Conservation (phyloP, 768 basidiomycete species). For the Erythrobasidium yunnanense region DNA sequence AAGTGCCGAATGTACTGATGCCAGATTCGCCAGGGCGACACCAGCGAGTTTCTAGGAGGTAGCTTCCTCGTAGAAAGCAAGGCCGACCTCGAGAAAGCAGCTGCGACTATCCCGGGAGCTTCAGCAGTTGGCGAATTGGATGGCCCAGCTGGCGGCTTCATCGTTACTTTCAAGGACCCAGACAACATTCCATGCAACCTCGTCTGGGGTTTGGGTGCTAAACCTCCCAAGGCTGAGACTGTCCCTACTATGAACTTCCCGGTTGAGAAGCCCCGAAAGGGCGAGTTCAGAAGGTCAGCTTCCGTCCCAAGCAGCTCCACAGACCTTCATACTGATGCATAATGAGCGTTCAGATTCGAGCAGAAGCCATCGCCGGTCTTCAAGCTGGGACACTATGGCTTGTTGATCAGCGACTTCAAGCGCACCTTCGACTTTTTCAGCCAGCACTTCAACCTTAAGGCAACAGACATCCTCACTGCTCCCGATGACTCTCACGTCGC, state of each 20-base stretch:
- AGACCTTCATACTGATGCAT: too few relatives aligned
- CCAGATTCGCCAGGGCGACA: background rate
- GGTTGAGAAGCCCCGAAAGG: slow-evolving; percentile 9
- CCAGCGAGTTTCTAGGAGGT: slow-evolving; percentile 18
- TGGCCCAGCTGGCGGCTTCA: slow-evolving; percentile 19
- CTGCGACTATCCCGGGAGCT: slow-evolving; percentile 14
- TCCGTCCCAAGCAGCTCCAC: too few relatives aligned
- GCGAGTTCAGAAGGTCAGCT: slow-evolving; percentile 15
- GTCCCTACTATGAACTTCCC: slow-evolving; percentile 14
- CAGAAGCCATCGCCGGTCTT: background rate
- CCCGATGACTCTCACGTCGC: slow-evolving; percentile 9
- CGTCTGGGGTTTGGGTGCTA: slow-evolving; percentile 9
- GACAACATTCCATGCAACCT: slow-evolving; percentile 23
- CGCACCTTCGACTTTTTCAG: slow-evolving; percentile 16
- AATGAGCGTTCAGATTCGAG: too few relatives aligned
- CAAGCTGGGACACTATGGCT: slow-evolving; percentile 24
- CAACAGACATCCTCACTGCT: slow-evolving; percentile 19
- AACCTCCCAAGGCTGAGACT: background rate
- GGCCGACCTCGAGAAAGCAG: slow-evolving; percentile 18
- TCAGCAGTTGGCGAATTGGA: background rate
- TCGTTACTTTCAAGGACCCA: slow-evolving; percentile 21
- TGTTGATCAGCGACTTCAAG: slow-evolving; percentile 8
- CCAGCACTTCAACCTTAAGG: slow-evolving; percentile 8
- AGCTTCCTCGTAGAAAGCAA: slow-evolving; percentile 7
- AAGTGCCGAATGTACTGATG: background rate